Evolutionary conservation across 352 stramenopile genomes (phyloP), one percentile per base, ranked within the genome.

Genomic region (Phytophthora litchii): DNA sequence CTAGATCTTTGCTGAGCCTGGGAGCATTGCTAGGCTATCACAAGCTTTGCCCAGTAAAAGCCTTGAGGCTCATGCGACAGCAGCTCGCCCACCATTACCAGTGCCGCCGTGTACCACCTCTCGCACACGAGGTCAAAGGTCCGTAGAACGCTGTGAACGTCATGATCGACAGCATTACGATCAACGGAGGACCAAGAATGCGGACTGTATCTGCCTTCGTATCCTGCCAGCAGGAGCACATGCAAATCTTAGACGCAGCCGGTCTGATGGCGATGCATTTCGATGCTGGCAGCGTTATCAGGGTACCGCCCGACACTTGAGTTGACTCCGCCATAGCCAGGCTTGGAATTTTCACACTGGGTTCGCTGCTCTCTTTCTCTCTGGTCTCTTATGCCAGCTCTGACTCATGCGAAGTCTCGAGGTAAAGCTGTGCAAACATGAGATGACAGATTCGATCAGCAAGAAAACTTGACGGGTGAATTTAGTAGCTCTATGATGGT

Each of bases 111-210:
- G 63, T 73, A 70, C 65, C 65, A 73, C 60, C 54, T 73, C 65
- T 70, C 53, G 40, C 60, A 58, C 59, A 69, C 58, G 64, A 44
- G 64, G 65, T 45, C 58, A 54, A 45, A 60, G 57, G 64, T 72
- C 64, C 37, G 27, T 43, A 54, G 55, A 64, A 62, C 31, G 40
- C 52, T 17, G 53, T 53, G 50, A 63, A 52, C 32, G 31, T 64
- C 43, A 53, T 34, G 29, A 11, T 69, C 44, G 58, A 60, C 40
- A 66, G 60, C 58, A 49, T 65, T 56, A 58, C 42, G 53, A 64
- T 64, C 38, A 59, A 63, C 27, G 44, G 35, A 56, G 21, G 47
- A 35, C 10, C 7, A 40, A 19, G n/a, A 50, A 27, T 16, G 12
- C 35, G 27, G 35, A n/a, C 48, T 32, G 5, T 17, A 43, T 25